Evolutionary conservation across 768 basidiomycete species (phyloP).

Genomic region (Tylopilus vinaceipallidus): DNA sequence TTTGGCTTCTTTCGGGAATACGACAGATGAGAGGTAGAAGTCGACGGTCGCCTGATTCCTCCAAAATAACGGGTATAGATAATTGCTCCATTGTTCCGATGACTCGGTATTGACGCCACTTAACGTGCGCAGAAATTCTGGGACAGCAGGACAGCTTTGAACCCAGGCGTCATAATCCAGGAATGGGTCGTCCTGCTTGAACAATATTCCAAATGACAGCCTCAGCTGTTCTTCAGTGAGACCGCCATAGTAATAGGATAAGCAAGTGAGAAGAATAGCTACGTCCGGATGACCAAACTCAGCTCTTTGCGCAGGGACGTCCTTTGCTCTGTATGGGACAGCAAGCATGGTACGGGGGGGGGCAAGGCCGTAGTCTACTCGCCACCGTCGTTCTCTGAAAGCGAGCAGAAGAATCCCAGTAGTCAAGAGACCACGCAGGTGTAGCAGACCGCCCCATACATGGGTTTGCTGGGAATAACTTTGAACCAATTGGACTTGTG

Average conservation of each 20-base stretch:
- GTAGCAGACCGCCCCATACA: slow-evolving; percentile 26
- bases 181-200: slow-evolving; percentile 31
- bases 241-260: slow-evolving; percentile 38
- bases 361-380: slow-evolving; percentile 39
- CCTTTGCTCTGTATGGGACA: slow-evolving; percentile 40
- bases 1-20: slow-evolving; percentile 39
- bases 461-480: background rate
- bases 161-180: slow-evolving; percentile 35
- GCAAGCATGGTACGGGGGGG: slow-evolving; percentile 33
- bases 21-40: slow-evolving; percentile 36
- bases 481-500: slow-evolving; percentile 6
- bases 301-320: slow-evolving; percentile 36
- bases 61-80: slow-evolving; percentile 31
- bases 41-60: slow-evolving; percentile 32
- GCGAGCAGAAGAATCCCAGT: slow-evolving; percentile 31
- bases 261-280: slow-evolving; percentile 34
- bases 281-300: slow-evolving; percentile 41
- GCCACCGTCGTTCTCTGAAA: slow-evolving; percentile 36
- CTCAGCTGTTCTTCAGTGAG: slow-evolving; percentile 31
- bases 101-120: slow-evolving; percentile 32
- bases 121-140: slow-evolving; percentile 14
- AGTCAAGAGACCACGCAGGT: slow-evolving; percentile 36
- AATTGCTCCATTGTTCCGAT: slow-evolving; percentile 16
- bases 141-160: slow-evolving; percentile 12
- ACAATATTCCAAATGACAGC: slow-evolving; percentile 28